Evolutionary conservation across 768 basidiomycete genomes (phyloP), one percentile per base, ranked within the genome.

Genomic region (Tephrocybe sp.): DNA sequence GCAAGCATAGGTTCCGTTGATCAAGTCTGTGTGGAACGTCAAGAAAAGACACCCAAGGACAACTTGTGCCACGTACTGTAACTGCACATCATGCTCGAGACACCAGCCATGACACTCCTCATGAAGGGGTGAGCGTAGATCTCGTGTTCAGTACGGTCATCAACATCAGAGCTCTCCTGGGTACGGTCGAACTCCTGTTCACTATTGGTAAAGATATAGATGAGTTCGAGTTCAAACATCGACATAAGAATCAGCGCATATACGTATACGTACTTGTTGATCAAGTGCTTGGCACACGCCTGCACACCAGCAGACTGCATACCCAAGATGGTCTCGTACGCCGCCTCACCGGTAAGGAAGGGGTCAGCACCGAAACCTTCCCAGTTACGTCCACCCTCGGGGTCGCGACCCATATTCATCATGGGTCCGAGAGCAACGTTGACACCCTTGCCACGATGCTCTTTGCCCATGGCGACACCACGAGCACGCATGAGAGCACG

Each of bases 361-460:
- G 94, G 94, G 65, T 97, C 94, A 9, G 80, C 91, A 26, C 93
- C 92, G 51, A 93, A 94, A n/a, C 91, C 92, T 74, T 96, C 94
- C 90, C 92, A 96, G 67, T 94, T 92, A 23, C 94, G 75, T 14
- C 94, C 94, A 6, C 87, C 91, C 56, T 80, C 74, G 2, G 88
- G 84, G 16, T 85, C 68, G 14, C 89, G 81, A 1, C 86, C 89
- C 73, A 95, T 80, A 64, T 94, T 93, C 83, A 91, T 93, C 86
- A 89, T 89, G 0, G 91, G 79, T 1, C 80, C 80, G 6, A 95
- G 76, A 9, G 84, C 86, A 43, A 95, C 71, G 59, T 97, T 81
- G 40, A 90, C 84, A 19, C 95, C 95, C 63, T 95, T 93, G 22
- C 81, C 83, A 49, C 76, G 76, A 69, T 90, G 87, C 65, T 98